A percentile compares a stretch with the other conserved stretches of the same genome.
Conservation (phyloP, 257 asterid species). For the Scutellaria barbata region DNA sequence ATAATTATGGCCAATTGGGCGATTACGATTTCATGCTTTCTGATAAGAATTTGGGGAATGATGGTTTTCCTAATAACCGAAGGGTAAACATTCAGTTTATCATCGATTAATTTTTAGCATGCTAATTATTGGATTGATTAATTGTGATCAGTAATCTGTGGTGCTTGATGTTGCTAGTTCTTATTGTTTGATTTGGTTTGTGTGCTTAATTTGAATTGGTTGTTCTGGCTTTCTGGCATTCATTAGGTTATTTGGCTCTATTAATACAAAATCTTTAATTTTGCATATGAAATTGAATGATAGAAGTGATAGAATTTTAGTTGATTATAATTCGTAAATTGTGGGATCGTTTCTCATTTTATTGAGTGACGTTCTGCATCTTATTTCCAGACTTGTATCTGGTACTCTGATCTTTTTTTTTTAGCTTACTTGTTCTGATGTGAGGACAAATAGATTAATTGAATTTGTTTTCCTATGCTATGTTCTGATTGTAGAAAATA, state of each 20-base stretch:
- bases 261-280: background rate
- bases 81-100: slow-evolving; percentile 60
- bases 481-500: background rate
- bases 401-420: background rate
- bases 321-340: background rate
- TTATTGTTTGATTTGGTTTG: slow-evolving; percentile 18
- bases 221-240: slow-evolving; percentile 25
- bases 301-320: background rate
- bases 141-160: background rate
- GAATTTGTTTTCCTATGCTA: slow-evolving; percentile 8
- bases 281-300: slow-evolving; percentile 22
- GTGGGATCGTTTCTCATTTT: background rate
- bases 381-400: slow-evolving; percentile 9
- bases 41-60: slow-evolving; percentile 53
- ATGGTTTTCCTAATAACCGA: slow-evolving; percentile 58
- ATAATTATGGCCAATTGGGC: slow-evolving; percentile 58
- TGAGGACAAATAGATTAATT: background rate
- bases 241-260: background rate
- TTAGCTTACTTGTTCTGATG: background rate
- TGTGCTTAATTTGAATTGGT: background rate
- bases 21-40: slow-evolving; percentile 51
- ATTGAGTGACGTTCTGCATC: slow-evolving; percentile 5
- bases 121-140: slow-evolving; percentile 6
- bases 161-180: slow-evolving; percentile 32
- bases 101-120: slow-evolving; percentile 13